phyloP scores from a whole-genome alignment of 2,329 filamentous ascomycete genomes.

The Parafenestella ontariensis region DNA sequence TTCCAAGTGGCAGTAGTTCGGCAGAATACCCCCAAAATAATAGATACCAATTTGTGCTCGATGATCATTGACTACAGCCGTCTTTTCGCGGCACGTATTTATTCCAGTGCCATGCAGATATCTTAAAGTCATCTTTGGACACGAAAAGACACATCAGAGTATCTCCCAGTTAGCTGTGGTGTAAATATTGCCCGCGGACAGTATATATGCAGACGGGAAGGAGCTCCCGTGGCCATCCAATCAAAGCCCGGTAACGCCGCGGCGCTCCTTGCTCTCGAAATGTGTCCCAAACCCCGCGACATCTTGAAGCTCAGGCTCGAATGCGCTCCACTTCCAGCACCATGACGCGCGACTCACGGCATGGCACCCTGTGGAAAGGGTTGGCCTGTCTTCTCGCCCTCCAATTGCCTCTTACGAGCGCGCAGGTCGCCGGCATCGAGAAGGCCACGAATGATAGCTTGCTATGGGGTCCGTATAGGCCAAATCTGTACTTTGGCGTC shows the following conservation, averaged over 20 bases:
- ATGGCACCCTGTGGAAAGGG: conserved; percentile 26
- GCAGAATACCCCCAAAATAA: neutral
- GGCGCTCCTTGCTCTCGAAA: conserved; percentile 21
- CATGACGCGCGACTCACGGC: conserved; percentile 36
- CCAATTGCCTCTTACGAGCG: conserved; percentile 32
- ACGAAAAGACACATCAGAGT: neutral
- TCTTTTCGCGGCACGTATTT: neutral
- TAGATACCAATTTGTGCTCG: neutral
- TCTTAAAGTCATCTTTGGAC: neutral
- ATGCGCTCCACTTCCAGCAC: conserved; percentile 18
- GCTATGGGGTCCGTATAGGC: conserved; percentile 94
- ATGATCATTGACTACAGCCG: neutral
- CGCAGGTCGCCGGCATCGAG: conserved; percentile 47
- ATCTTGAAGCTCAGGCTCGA: conserved; percentile 22
- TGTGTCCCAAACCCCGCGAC: conserved; percentile 35
- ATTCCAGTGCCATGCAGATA: neutral
- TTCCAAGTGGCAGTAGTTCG: neutral
- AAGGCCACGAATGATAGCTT: conserved; percentile 77
- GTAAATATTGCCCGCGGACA: neutral
- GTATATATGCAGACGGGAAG: neutral
- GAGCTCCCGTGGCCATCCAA: conserved; percentile 14
- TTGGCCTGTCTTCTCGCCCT: conserved; percentile 29
- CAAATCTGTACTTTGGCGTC: conserved; percentile 93
- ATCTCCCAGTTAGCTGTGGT: neutral
- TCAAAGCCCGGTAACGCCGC: conserved; percentile 20